These are phyloP conservation scores for Lablab purpureus DNA, from an alignment of 306 rosid species.

Conservation along the genomic window DNA sequence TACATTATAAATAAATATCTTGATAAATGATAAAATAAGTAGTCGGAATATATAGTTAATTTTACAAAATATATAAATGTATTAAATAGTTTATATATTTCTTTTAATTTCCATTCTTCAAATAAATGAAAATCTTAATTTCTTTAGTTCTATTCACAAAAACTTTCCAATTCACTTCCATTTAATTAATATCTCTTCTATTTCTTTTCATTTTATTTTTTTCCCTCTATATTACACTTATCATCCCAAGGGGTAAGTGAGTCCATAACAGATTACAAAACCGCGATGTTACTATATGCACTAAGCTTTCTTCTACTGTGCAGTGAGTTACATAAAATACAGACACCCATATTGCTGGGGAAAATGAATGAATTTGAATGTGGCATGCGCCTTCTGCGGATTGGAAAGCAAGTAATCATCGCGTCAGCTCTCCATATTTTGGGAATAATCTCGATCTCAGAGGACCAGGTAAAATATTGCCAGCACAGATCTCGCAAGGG, in stretches of 20 bases:
- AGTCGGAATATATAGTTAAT: background rate
- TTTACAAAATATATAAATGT: background rate
- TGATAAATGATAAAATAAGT: background rate
- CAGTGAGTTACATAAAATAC: conserved; percentile 53
- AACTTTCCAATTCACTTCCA: background rate
- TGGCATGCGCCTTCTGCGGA: conserved; percentile 48
- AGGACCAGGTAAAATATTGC: conserved; percentile 43
- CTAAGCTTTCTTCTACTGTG: conserved; percentile 46
- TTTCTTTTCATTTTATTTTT: background rate
- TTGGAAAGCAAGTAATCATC: conserved; percentile 43
- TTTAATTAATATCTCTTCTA: background rate
- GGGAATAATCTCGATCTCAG: conserved; percentile 43
- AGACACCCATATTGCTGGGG: conserved; percentile 51
- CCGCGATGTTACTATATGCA: conserved; percentile 46
- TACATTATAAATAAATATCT: no score
- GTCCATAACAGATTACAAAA: conserved; percentile 23
- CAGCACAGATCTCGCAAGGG: conserved; percentile 15
- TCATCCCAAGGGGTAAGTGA: background rate
- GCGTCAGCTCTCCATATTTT: conserved; percentile 44
- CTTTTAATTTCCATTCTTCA: background rate
- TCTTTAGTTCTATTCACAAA: background rate
- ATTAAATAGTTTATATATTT: background rate
- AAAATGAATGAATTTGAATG: conserved; percentile 75
- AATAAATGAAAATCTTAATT: background rate
- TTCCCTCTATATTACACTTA: background rate